Evolutionary conservation across 2,329 filamentous ascomycete species (phyloP).

Genomic region (Cladosporium sp.): DNA sequence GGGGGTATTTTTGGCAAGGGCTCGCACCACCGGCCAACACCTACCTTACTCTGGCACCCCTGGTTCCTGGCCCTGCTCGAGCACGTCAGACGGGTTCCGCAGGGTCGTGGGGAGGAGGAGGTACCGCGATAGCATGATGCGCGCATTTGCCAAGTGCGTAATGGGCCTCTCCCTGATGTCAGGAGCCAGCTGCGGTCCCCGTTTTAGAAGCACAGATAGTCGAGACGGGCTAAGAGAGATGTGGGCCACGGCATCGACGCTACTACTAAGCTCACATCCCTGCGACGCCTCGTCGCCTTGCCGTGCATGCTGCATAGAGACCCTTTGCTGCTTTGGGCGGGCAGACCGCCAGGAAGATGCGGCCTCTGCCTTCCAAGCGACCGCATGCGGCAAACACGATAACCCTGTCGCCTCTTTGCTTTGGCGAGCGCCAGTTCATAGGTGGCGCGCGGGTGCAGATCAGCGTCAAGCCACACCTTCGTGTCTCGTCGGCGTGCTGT

Average conservation of each 20-base stretch:
- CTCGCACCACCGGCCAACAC: slow-evolving; percentile 1
- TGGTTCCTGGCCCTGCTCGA: slow-evolving; percentile 10
- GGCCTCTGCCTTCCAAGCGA: neutral
- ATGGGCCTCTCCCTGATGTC: neutral
- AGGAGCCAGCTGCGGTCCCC: neutral
- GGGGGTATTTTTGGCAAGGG: slow-evolving; percentile 9
- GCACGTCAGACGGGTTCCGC: neutral
- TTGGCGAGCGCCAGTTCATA: neutral
- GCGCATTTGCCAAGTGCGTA: slow-evolving; percentile 4
- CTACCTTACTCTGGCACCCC: neutral
- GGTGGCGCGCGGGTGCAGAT: neutral
- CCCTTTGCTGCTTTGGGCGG: neutral
- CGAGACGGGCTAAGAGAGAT: slow-evolving; percentile 9
- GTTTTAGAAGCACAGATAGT: slow-evolving; percentile 10
- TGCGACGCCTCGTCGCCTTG: slow-evolving; percentile 5
- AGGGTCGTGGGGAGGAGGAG: neutral
- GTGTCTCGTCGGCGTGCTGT: neutral
- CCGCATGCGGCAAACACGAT: slow-evolving; percentile 3
- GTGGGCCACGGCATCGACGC: slow-evolving; percentile 5
- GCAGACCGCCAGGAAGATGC: slow-evolving; percentile 2
- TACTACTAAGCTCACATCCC: slow-evolving; percentile 8
- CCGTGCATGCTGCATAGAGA: neutral
- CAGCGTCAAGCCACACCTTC: neutral
- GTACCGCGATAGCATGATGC: slow-evolving; percentile 1
- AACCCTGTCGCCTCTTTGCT: neutral